Percentiles rank a stretch among this genome's conserved stretches.
Conservation (phyloP, 2,329 filamentous ascomycete species). For the Coleophoma cylindrospora region DNA sequence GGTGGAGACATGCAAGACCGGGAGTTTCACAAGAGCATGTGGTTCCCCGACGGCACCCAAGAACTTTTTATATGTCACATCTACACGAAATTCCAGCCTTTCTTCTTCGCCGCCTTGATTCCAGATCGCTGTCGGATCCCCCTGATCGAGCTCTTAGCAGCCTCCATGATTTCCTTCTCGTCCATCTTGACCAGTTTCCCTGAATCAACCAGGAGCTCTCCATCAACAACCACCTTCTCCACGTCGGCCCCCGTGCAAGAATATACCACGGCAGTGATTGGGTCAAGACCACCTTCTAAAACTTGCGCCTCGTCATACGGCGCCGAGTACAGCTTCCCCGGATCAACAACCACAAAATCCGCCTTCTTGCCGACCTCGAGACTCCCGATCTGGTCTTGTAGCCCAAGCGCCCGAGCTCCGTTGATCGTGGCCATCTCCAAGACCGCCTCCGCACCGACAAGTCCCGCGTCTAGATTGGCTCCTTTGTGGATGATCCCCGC, state of each 20-base stretch:
- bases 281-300: constrained; percentile 27
- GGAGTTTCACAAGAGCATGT: not conserved
- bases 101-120: constrained; percentile 11
- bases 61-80: not conserved
- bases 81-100: constrained; percentile 16
- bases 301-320: constrained; percentile 31
- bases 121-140: constrained; percentile 16
- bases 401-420: constrained; percentile 40
- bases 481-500: constrained; percentile 44
- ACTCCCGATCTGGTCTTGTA: constrained; percentile 47
- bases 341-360: constrained; percentile 50
- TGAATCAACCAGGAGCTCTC: constrained; percentile 16
- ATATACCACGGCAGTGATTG: constrained; percentile 30
- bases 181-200: constrained; percentile 18
- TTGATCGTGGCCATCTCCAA: constrained; percentile 47
- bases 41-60: not conserved
- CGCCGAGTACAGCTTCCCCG: constrained; percentile 15
- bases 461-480: constrained; percentile 32
- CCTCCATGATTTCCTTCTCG: constrained; percentile 14
- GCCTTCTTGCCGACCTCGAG: constrained; percentile 47
- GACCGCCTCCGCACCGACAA: constrained; percentile 38
- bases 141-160: constrained; percentile 11
- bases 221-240: constrained; percentile 22
- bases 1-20: too few species aligned
- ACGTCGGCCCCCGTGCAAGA: constrained; percentile 19